Base-by-base conservation (phyloP, 306 rosid species). In the Vigna unguiculata region DNA sequence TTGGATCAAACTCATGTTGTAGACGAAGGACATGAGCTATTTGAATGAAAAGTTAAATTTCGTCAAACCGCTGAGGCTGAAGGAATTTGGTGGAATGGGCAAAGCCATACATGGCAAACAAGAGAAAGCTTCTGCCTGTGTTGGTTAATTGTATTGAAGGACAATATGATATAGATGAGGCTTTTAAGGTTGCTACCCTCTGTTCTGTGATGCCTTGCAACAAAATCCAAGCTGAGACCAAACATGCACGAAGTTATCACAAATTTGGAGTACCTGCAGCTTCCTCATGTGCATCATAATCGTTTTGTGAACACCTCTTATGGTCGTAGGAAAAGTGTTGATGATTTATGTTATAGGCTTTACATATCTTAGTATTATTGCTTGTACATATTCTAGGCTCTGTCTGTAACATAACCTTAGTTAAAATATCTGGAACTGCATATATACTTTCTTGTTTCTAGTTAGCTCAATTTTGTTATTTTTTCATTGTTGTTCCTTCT, bases 61-160 rank as follows among this genome's bases (percentile, higher is more conserved):
- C 71, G 91, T 4, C 68, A 82, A 74, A 61, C 45, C 43, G 64
- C 85, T 30, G 91, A 85, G 34, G 81, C 69, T 0, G 80, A 58
- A 65, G 87, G 84, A 49, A 83, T 87, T 19, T 90, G 69, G 87
- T 87, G 45, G 84, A 82, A 72, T 90, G 94, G 94, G 87, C 90
- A 13, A 90, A 77, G 60, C 87, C 94, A 48, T 75, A 80, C 73
- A 30, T 90, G 14, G 71, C 88, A 15, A 90, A 86, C 82, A 78
- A 84, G 72, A 82, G 86, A 0, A 90, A 90, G 78, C 41, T 79
- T 38, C 32, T 51, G 3, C 84, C 81, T 2, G 83, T 90, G 32
- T 47, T 90, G 52, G 94, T 87, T 71, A 76, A 55, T 51, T 87
- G 94, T 49, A 85, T 90, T 9, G 91, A 84, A 80, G 91, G 94